Evolutionary conservation across 2,329 filamentous ascomycete species (phyloP).

Genomic region (Stachybotrys echinatus): DNA sequence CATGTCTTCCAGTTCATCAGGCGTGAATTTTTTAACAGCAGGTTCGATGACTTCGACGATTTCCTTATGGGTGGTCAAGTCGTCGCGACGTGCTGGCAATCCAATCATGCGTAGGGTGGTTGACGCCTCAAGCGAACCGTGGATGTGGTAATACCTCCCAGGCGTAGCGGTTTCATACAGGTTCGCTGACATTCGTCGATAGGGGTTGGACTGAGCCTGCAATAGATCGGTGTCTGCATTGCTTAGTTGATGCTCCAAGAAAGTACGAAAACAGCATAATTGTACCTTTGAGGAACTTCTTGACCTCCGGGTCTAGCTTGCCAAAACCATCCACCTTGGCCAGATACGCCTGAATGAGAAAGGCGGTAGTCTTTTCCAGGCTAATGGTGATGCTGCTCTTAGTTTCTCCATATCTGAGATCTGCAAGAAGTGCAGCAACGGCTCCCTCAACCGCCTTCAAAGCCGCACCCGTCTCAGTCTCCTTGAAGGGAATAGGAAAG

Average conservation of each 20-base stretch:
- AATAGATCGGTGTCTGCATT: slow-evolving; percentile 63
- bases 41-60: slow-evolving; percentile 55
- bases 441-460: slow-evolving; percentile 37
- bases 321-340: slow-evolving; percentile 30
- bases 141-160: slow-evolving; percentile 69
- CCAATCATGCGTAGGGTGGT: slow-evolving; percentile 67
- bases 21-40: slow-evolving; percentile 49
- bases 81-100: slow-evolving; percentile 54
- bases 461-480: slow-evolving; percentile 37
- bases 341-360: slow-evolving; percentile 33
- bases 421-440: slow-evolving; percentile 24
- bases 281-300: slow-evolving; percentile 21
- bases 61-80: slow-evolving; percentile 53
- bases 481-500: slow-evolving; percentile 42
- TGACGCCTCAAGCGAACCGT: slow-evolving; percentile 67
- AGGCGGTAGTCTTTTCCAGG: slow-evolving; percentile 34
- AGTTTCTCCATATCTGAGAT: slow-evolving; percentile 11
- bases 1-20: slow-evolving; percentile 50
- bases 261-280: neutral
- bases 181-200: slow-evolving; percentile 68
- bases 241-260: slow-evolving; percentile 2
- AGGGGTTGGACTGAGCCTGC: slow-evolving; percentile 64
- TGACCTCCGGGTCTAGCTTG: slow-evolving; percentile 29
- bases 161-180: slow-evolving; percentile 62
- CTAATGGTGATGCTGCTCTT: slow-evolving; percentile 20